Base-by-base conservation (phyloP, 2,329 filamentous ascomycete species). In the Cercospora beticola region DNA sequence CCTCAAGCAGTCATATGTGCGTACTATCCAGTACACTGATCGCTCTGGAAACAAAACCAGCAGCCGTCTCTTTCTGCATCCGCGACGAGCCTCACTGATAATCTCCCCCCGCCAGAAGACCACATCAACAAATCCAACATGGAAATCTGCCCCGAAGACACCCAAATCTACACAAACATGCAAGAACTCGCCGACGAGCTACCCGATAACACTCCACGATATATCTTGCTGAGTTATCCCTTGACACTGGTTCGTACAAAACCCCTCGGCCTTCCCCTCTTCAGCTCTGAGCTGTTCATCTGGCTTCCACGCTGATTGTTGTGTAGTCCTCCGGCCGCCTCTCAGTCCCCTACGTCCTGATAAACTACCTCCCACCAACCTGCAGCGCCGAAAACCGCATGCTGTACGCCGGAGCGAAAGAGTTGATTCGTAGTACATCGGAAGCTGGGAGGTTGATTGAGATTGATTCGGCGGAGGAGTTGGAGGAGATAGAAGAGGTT, bases 1-100 rank as follows among this genome's bases (percentile, higher is more conserved):
- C 91, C 94, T 0, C 93, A 97, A 83, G 95, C 94, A 70, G 89
- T 96, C 71, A 97, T 99, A 75, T 98, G 95, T 98, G 91, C 82
- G 90, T n/a, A n/a, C n/a, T n/a, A n/a, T n/a, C n/a, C n/a, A n/a
- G n/a, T n/a, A n/a, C n/a, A n/a, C n/a, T n/a, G n/a, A n/a, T n/a
- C n/a, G n/a, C n/a, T n/a, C n/a, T n/a, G n/a, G n/a, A n/a, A n/a
- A n/a, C n/a, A n/a, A n/a, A n/a, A n/a, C n/a, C n/a, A n/a, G n/a
- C n/a, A n/a, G n/a, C n/a, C n/a, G n/a, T n/a, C n/a, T n/a, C n/a
- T n/a, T n/a, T n/a, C n/a, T n/a, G n/a, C n/a, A n/a, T n/a, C n/a
- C n/a, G n/a, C n/a, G n/a, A n/a, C n/a, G n/a, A n/a, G n/a, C n/a
- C 21, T 23, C 28, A 16, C 7, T 30, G 18, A 58, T n/a, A 54